Evolutionary conservation across 2,329 filamentous ascomycete species (phyloP).

Genomic region (Coniochaeta pulveracea): DNA sequence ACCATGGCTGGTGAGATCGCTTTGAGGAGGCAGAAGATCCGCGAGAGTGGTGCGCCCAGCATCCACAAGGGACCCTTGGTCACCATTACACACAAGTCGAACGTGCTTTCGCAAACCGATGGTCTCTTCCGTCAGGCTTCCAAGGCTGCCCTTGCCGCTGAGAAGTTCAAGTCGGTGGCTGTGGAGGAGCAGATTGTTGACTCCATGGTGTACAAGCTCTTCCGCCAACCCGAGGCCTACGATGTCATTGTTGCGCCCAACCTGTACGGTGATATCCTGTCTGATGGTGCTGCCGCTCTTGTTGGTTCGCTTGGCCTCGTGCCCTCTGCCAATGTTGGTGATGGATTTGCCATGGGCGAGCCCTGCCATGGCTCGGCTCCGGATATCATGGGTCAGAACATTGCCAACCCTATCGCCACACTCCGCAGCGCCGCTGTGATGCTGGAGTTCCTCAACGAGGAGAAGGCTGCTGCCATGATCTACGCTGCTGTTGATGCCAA

Average conservation of each 20-base stretch:
- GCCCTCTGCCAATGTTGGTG: constrained; percentile 88
- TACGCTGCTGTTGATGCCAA: constrained; percentile 85
- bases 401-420: constrained; percentile 95
- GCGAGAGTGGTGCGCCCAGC: constrained; percentile 43
- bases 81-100: constrained; percentile 97
- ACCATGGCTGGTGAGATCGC: constrained; percentile 94
- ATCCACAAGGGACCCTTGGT: constrained; percentile 65
- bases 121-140: constrained; percentile 83
- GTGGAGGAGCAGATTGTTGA: constrained; percentile 98
- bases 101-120: constrained; percentile 92
- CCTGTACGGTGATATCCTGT: constrained; percentile 93
- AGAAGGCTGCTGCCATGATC: constrained; percentile 74
- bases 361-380: constrained; percentile 94
- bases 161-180: constrained; percentile 49
- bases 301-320: constrained; percentile 89
- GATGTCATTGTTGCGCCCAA: constrained; percentile 97
- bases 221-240: constrained; percentile 89
- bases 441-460: constrained; percentile 89
- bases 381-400: constrained; percentile 84
- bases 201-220: constrained; percentile 99
- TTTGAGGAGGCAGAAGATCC: constrained; percentile 70
- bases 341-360: constrained; percentile 91
- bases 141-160: constrained; percentile 56
- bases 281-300: constrained; percentile 86
- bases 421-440: constrained; percentile 84